Evolutionary conservation across 2,329 filamentous ascomycete genomes (phyloP), one percentile per base, ranked within the genome.

Genomic region (Alternaria rosae): DNA sequence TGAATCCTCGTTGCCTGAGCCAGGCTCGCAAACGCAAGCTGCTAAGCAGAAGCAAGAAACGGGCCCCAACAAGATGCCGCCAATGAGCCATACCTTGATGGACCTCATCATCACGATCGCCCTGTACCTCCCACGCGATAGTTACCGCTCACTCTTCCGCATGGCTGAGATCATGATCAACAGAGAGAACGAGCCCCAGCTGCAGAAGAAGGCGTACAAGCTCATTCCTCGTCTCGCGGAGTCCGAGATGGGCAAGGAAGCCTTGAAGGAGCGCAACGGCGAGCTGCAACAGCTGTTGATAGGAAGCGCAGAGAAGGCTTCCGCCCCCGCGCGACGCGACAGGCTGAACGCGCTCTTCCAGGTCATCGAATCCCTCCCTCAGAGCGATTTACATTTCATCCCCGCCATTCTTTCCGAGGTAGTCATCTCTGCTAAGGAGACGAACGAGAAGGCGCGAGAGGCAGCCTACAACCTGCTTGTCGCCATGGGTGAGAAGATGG

Each of bases 161-260:
- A 94, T 98, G 75, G 92, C 94, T 1, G 86, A 92, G 0, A 86
- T 92, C 25, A 91, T 97, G 59, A 90, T 98, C 69, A 89, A 91
- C 77, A 92, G 90, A 74, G 86, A 91, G 58, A 87, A 92, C 38
- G 94, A 98, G 75, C 91, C 94, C 10, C 94, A 98, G 78, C 84
- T 99, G 35, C 94, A 98, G 79, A 99, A 99, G 87, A 99, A 99
- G 82, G 94, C 95, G 0, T 99, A 99, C 84, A 98, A 98, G 83
- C 87, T 99, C 54, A 96, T 99, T 53, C 94, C 95, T 4, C 90
- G 95, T 57, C 87, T 99, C 42, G 91, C 92, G 2, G 91, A 92
- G 67, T 97, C 94, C 1, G 88, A 92, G 32, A 87, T 86, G 51
- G 95, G 95, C 47, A 88, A 87, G 69, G 81, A 84, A n/a, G 94